These are phyloP conservation scores for Sclerotinia trifoliorum DNA, from an alignment of 2,329 filamentous ascomycete genomes.

Conservation along the genomic window DNA sequence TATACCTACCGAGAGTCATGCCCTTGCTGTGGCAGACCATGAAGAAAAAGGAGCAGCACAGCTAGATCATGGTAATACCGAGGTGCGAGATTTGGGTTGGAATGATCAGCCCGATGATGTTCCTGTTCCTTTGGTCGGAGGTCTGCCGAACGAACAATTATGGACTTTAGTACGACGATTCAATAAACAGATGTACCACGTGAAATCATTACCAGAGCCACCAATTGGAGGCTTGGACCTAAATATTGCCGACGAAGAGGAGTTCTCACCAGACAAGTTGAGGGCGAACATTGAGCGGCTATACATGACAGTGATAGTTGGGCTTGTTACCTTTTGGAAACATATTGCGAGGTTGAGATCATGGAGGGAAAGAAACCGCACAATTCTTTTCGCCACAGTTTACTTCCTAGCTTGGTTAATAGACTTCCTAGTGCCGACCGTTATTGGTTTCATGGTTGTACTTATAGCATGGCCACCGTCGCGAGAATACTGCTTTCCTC, in stretches of 20 bases:
- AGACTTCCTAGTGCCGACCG: constrained; percentile 65
- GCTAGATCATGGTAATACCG: constrained; percentile 42
- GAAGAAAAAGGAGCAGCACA: constrained; percentile 45
- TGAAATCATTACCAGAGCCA: constrained; percentile 61
- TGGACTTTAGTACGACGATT: constrained; percentile 64
- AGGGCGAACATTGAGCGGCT: constrained; percentile 74
- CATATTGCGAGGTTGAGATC: constrained; percentile 75
- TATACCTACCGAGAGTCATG: constrained; percentile 45
- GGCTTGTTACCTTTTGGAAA: constrained; percentile 64
- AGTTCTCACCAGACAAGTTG: constrained; percentile 82
- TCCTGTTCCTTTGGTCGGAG: constrained; percentile 55
- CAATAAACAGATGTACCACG: constrained; percentile 64
- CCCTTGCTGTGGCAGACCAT: constrained; percentile 43
- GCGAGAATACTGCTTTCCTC: constrained; percentile 67
- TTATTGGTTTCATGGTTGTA: constrained; percentile 58
- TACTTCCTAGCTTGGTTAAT: constrained; percentile 67
- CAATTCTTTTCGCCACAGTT: constrained; percentile 58
- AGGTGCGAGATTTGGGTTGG: constrained; percentile 60
- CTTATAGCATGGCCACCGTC: constrained; percentile 65
- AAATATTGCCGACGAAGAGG: constrained; percentile 77
- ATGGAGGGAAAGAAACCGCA: constrained; percentile 72
- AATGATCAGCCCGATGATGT: constrained; percentile 52
- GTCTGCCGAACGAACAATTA: constrained; percentile 61
- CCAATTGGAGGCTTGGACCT: constrained; percentile 70
- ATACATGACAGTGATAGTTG: constrained; percentile 75